Percentiles rank a stretch among this genome's conserved stretches.
These are phyloP conservation scores for Dryas alaskensis DNA, from an alignment of 306 rosid genomes.

Conservation along the genomic window DNA sequence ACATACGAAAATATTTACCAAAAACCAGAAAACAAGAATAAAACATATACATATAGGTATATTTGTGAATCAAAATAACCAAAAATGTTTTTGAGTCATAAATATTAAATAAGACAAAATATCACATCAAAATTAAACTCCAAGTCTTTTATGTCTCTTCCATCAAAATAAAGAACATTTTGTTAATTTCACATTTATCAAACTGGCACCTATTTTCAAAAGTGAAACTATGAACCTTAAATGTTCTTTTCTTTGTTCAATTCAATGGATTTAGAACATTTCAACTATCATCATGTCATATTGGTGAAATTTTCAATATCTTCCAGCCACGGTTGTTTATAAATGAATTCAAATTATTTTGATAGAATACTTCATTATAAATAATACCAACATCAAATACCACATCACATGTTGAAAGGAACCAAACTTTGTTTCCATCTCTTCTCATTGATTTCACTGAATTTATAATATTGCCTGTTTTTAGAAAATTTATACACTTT, in stretches of 20 bases:
- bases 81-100: background rate
- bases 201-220: no score
- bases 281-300: background rate
- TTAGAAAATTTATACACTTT: background rate
- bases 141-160: background rate
- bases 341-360: background rate
- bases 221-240: no score
- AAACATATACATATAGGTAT: background rate
- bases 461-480: background rate
- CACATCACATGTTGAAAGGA: background rate
- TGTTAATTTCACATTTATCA: no score
- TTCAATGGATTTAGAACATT: no score
- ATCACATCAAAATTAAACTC: background rate
- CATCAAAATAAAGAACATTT: background rate
- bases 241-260: no score
- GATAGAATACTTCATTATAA: background rate
- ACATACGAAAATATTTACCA: no score
- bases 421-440: background rate
- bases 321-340: background rate
- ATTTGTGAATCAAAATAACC: background rate
- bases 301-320: background rate
- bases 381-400: background rate
- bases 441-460: background rate
- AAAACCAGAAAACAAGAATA: no score
- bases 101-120: background rate